These are phyloP conservation scores for Talaromyces adpressus DNA, from an alignment of 495 filamentous ascomycete genomes.

Conservation along the genomic window DNA sequence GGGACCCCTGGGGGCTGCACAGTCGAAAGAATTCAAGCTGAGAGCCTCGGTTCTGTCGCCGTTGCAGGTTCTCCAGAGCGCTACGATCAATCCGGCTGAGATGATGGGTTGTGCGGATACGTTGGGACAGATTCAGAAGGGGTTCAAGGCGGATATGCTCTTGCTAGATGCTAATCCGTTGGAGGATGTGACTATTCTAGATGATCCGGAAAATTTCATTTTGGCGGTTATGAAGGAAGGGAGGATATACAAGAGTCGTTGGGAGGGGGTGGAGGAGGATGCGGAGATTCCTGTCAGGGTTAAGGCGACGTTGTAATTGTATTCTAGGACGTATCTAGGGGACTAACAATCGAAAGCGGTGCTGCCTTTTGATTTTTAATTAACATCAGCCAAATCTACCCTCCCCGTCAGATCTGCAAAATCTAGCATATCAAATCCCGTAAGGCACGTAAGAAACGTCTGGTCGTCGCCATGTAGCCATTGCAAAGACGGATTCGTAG, in stretches of 20 bases:
- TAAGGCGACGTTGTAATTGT: neutral
- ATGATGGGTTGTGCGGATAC: constrained; percentile 33
- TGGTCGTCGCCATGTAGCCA: neutral
- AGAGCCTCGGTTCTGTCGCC: constrained; percentile 34
- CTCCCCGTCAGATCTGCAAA: neutral
- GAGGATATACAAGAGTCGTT: constrained; percentile 35
- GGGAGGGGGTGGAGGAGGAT: constrained; percentile 29
- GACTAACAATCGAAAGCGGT: too few species aligned
- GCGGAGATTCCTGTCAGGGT: constrained; percentile 14
- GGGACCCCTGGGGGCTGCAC: constrained; percentile 34
- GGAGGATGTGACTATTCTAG: constrained; percentile 44
- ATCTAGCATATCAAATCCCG: neutral
- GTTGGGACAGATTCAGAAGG: constrained; percentile 37
- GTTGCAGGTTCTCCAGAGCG: constrained; percentile 39
- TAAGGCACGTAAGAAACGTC: neutral
- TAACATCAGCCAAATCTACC: neutral
- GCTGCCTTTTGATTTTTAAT: neutral
- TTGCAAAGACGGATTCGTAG: neutral
- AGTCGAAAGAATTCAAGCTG: constrained; percentile 44
- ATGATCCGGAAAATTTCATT: constrained; percentile 35
- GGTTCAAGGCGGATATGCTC: constrained; percentile 36
- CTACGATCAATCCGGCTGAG: constrained; percentile 44
- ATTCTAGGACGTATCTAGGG: neutral
- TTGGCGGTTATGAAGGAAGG: constrained; percentile 46
- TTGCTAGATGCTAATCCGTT: constrained; percentile 40